A percentile compares a stretch with the other conserved stretches of the same genome.
These are phyloP conservation scores for Yamadazyma triangularis DNA, from an alignment of 1,139 yeast species.

Conservation along the genomic window DNA sequence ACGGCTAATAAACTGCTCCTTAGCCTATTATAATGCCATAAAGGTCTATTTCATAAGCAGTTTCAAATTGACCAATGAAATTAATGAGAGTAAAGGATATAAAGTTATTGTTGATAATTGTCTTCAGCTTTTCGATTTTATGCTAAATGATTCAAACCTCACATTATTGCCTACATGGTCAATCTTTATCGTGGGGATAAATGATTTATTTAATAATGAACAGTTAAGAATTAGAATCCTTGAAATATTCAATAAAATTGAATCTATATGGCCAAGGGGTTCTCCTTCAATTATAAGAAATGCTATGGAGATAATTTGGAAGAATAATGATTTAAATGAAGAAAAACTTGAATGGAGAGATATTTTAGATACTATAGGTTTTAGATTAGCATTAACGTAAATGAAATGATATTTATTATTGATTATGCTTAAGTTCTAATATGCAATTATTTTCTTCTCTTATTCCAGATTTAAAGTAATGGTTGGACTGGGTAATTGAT, in stretches of 20 bases:
- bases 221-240: constrained; percentile 12
- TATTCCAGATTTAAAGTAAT: constrained; percentile 7
- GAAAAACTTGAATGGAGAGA: constrained; percentile 18
- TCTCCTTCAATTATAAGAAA: constrained; percentile 13
- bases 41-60: constrained; percentile 6
- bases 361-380: constrained; percentile 14
- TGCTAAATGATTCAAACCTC: constrained; percentile 1
- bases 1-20: constrained; percentile 6
- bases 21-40: constrained; percentile 7
- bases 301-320: constrained; percentile 25
- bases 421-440: too few species aligned
- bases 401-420: too few species aligned
- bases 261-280: constrained; percentile 18
- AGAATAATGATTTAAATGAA: constrained; percentile 15
- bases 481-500: constrained; percentile 12
- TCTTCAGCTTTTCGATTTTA: background rate
- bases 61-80: constrained; percentile 1
- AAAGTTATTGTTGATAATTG: background rate
- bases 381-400: constrained; percentile 15
- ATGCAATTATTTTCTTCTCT: too few species aligned
- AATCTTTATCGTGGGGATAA: constrained; percentile 16
- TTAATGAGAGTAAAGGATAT: background rate
- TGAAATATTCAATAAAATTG: constrained; percentile 13
- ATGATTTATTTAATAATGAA: constrained; percentile 7
- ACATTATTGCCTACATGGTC: constrained; percentile 23